Conservation (phyloP, 129 eudicot genomes). For the Scalesia atractyloides region DNA sequence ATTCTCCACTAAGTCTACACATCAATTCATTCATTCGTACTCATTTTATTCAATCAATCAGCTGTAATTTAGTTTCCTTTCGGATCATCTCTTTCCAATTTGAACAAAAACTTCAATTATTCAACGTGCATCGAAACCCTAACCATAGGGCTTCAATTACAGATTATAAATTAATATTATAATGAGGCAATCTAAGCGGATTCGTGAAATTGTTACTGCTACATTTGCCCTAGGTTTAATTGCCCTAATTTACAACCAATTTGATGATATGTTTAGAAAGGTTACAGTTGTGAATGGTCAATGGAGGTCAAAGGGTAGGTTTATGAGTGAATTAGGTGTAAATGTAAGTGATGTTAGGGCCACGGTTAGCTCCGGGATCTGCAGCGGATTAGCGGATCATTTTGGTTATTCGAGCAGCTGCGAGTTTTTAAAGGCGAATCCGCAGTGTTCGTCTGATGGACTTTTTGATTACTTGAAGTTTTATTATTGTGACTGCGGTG, state of each 20-base stretch:
- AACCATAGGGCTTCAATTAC: conserved; percentile 39
- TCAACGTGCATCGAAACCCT: conserved; percentile 38
- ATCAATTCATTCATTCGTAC: background rate
- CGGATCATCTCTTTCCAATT: background rate
- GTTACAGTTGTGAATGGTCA: conserved; percentile 14
- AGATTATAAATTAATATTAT: background rate
- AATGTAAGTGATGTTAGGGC: conserved; percentile 26
- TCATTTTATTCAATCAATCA: conserved; percentile 3
- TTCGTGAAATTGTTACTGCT: conserved; percentile 49
- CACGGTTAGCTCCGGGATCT: conserved; percentile 29
- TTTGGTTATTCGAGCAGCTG: conserved; percentile 60
- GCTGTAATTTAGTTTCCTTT: background rate
- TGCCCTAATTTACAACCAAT: conserved; percentile 50
- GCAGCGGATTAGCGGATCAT: conserved; percentile 57
- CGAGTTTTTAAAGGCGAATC: conserved; percentile 67
- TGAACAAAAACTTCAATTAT: conserved; percentile 11
- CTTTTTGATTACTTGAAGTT: conserved; percentile 74
- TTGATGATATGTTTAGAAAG: conserved; percentile 28
- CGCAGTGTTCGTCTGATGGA: conserved; percentile 69
- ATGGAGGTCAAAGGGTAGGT: conserved; percentile 44
- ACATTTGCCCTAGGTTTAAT: conserved; percentile 50
- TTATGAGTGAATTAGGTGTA: conserved; percentile 49
- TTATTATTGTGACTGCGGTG: conserved; percentile 75
- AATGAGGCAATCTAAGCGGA: conserved; percentile 39
- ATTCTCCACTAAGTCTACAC: conserved; percentile 11